Percentiles rank a stretch among this genome's conserved stretches.
phyloP scores from a whole-genome alignment of 805 yeast species.

The Hyphopichia homilentoma region DNA sequence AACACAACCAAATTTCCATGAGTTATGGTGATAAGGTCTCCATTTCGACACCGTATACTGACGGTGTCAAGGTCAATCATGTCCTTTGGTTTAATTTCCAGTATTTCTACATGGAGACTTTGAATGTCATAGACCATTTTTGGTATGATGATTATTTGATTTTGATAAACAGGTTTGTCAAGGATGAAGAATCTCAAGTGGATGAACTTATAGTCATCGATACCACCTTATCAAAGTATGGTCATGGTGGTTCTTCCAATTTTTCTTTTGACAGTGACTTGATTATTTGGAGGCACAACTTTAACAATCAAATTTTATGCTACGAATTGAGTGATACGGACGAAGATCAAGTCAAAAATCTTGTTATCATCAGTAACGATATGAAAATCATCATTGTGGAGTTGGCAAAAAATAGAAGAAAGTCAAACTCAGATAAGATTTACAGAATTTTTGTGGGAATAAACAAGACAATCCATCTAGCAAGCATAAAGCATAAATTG shows the following conservation, averaged over 20 bases:
- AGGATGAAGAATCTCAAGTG: constrained; percentile 12
- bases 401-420: constrained; percentile 9
- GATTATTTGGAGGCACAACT: constrained; percentile 36
- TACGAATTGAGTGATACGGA: constrained; percentile 12
- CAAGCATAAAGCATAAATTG: constrained; percentile 25
- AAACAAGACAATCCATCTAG: constrained; percentile 29
- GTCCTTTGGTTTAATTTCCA: constrained; percentile 38
- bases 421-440: constrained; percentile 5
- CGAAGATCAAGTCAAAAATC: constrained; percentile 4
- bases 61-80: constrained; percentile 24
- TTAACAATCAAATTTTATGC: constrained; percentile 19
- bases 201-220: constrained; percentile 38
- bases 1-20: constrained; percentile 22
- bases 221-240: constrained; percentile 27
- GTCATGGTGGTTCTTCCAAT: constrained; percentile 26
- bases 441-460: constrained; percentile 28
- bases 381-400: constrained; percentile 25
- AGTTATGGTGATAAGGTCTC: constrained; percentile 25
- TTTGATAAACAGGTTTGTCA: constrained; percentile 24
- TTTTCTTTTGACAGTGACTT: constrained; percentile 35
- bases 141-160: constrained; percentile 34
- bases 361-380: constrained; percentile 29
- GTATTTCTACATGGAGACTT: constrained; percentile 26
- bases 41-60: constrained; percentile 26
- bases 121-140: constrained; percentile 32